A percentile compares a stretch with the other conserved stretches of the same genome.
These are phyloP conservation scores for Crithidia bombi DNA, from an alignment of 208 protist species.

Conservation along the genomic window DNA sequence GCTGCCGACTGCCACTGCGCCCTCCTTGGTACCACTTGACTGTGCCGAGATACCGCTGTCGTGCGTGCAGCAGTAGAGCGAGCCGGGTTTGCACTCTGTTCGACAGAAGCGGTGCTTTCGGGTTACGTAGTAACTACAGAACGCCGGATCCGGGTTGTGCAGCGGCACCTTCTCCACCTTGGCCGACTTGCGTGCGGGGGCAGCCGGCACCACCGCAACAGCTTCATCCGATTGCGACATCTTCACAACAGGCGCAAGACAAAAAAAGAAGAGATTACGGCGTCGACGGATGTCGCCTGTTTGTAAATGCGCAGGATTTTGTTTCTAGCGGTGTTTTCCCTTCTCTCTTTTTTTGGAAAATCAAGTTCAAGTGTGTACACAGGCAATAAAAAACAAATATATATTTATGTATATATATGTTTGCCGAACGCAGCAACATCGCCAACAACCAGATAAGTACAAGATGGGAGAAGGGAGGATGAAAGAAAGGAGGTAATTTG, in stretches of 20 bases:
- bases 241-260: neutral
- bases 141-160: conserved; percentile 51
- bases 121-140: conserved; percentile 68
- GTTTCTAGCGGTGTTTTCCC: no score
- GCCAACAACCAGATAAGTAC: no score
- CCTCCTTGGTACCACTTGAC: neutral
- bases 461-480: no score
- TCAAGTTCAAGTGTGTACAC: no score
- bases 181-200: conserved; percentile 14
- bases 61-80: conserved; percentile 70
- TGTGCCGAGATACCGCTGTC: neutral
- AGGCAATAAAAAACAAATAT: no score
- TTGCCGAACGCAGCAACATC: no score
- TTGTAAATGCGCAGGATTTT: no score
- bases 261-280: no score
- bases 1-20: neutral
- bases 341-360: no score
- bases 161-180: conserved; percentile 26
- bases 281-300: no score
- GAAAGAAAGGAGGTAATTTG: no score
- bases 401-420: no score
- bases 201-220: neutral
- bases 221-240: neutral
- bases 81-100: conserved; percentile 43
- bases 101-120: conserved; percentile 77